Base-by-base conservation (phyloP, 2,329 filamentous ascomycete species). In the Fusarium tjaetaba region DNA sequence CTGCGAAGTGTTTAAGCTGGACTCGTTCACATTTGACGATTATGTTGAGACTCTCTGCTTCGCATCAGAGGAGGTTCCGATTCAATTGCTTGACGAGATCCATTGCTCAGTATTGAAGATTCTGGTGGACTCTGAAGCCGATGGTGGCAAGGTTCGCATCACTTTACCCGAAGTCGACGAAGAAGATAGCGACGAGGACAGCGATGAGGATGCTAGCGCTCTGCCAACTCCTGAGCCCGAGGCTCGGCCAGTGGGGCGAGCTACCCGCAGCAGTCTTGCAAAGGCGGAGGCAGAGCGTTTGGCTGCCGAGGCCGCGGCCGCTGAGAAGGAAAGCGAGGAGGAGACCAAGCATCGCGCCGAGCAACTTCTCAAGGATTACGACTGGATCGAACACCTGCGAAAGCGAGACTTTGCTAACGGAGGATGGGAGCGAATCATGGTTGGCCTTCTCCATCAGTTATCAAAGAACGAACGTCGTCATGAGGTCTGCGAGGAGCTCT, bases 21-120 rank as follows among this genome's bases (percentile, higher is more conserved):
- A 99, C 81, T 98, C 96, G 0, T 99, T 99, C 80, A 98, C 96
- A 0, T 97, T 98, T 78, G 96, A 99, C 80, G 96, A 99, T 81
- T 98, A 95, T 78, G 88, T 97, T 9, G 93, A 98, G 80, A 93
- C 95, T 1, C 91, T 99, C 87, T 88, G 91, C 55, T 92, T 95
- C 65, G 89, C 93, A 0, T 94, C 91, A 0, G 89, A 92, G 39
- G 90, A 94, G 28, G 85, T 90, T 2, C 91, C 92, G 13, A 96
- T 96, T 59, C 93, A 98, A 79, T 86, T 99, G 2, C 92, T 98
- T 75, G 91, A 94, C 56, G 96, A 99, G 81, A 89, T 96, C 10
- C 96, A 98, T 81, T 99, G 96, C 80, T 92, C 96, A 0, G 90
- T 98, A 7, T 84, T 99, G 68, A 98, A 97, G 80, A 89, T 95